phyloP scores from a whole-genome alignment of 306 rosid species.

The Purshia tridentata region DNA sequence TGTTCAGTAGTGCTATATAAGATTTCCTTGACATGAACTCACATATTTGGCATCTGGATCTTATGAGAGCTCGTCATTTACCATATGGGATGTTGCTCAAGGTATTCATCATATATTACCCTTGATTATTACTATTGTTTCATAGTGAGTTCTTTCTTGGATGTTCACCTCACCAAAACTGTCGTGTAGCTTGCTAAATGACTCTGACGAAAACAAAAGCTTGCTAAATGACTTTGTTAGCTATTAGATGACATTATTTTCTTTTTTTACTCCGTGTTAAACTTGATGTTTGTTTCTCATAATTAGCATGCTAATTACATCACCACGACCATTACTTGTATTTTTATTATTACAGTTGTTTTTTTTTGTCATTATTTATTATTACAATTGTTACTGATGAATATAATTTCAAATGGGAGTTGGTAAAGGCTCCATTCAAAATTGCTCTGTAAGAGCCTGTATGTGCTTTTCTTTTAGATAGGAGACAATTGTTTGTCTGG shows the following conservation, averaged over 20 bases:
- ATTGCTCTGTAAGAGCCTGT: neutral
- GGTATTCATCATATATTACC: constrained; percentile 41
- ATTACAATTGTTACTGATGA: neutral
- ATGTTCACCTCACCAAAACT: constrained; percentile 6
- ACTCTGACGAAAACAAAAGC: too few relatives aligned
- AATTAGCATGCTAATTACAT: neutral
- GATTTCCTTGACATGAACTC: constrained; percentile 54
- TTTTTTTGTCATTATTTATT: too few relatives aligned
- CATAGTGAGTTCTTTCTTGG: neutral
- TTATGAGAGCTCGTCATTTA: constrained; percentile 77
- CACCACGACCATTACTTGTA: neutral
- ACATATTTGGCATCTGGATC: constrained; percentile 93
- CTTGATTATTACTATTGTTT: neutral
- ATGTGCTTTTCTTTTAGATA: neutral
- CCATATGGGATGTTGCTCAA: constrained; percentile 95
- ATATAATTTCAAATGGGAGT: neutral
- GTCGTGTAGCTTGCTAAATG: constrained; percentile 18
- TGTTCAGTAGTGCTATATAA: neutral
- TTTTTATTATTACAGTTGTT: neutral
- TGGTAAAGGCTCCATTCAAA: neutral
- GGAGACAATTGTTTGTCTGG: neutral
- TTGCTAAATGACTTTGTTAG: neutral
- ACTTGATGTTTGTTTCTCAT: neutral
- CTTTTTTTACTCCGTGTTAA: neutral
- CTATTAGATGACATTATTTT: neutral